These are phyloP conservation scores for Coniella vitis DNA, from an alignment of 2,329 filamentous ascomycete genomes.

Conservation along the genomic window DNA sequence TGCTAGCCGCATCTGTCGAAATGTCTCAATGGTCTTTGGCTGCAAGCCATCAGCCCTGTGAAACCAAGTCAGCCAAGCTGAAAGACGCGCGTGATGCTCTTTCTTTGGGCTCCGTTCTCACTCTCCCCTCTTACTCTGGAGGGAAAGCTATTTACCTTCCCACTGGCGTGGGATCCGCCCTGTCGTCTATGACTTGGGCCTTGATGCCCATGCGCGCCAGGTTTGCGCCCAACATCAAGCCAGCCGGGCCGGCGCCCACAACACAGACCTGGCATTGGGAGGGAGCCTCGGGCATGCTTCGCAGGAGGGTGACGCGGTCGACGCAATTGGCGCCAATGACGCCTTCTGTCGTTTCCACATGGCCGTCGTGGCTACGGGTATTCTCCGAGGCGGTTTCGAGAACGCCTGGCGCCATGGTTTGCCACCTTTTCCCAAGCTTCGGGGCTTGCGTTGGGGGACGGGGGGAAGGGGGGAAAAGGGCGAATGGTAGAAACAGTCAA, in stretches of 20 bases:
- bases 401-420: slow-evolving; percentile 14
- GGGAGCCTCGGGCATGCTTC: slow-evolving; percentile 41
- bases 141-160: slow-evolving; percentile 12
- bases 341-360: slow-evolving; percentile 14
- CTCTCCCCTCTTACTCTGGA: not conserved
- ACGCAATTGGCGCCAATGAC: slow-evolving; percentile 25
- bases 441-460: not conserved
- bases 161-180: slow-evolving; percentile 48
- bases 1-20: slow-evolving; percentile 67
- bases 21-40: slow-evolving; percentile 72
- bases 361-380: slow-evolving; percentile 14
- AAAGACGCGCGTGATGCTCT: not conserved
- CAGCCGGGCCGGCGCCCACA: slow-evolving; percentile 44
- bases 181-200: slow-evolving; percentile 50
- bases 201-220: slow-evolving; percentile 55
- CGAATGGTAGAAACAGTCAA: no score
- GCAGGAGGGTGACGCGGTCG: slow-evolving; percentile 41
- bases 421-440: not conserved
- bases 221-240: slow-evolving; percentile 41
- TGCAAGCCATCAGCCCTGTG: slow-evolving; percentile 63
- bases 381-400: slow-evolving; percentile 12
- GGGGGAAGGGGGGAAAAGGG: no score
- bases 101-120: not conserved
- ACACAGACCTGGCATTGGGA: slow-evolving; percentile 41
- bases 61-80: slow-evolving; percentile 16